These are phyloP conservation scores for Gnomoniopsis sp. DNA, from an alignment of 2,329 filamentous ascomycete species.

Conservation along the genomic window DNA sequence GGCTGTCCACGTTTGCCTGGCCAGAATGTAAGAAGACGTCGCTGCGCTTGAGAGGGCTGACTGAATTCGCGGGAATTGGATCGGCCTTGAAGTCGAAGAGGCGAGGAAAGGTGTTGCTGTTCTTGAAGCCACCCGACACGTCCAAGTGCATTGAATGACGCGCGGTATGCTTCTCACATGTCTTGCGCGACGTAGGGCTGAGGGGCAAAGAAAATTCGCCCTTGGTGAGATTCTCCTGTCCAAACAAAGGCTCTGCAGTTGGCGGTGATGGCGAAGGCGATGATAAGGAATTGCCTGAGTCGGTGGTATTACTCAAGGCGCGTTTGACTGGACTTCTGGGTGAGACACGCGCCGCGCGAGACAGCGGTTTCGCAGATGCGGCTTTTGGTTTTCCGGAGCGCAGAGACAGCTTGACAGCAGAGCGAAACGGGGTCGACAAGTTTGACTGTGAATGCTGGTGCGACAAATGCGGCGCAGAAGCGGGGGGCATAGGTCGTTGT, in stretches of 20 bases:
- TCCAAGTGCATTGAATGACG: conserved; percentile 58
- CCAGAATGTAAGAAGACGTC: conserved; percentile 89
- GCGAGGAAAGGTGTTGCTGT: conserved; percentile 45
- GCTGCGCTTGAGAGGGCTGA: conserved; percentile 86
- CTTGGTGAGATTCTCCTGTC: conserved; percentile 40
- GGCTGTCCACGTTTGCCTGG: conserved; percentile 73
- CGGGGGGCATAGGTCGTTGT: conserved; percentile 35
- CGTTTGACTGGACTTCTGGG: conserved; percentile 81
- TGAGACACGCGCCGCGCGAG: conserved; percentile 62
- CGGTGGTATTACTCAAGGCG: conserved; percentile 65
- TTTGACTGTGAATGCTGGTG: conserved; percentile 41
- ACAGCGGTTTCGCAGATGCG: conserved; percentile 49
- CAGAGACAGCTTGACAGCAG: conserved; percentile 64
- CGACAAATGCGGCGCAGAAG: conserved; percentile 29
- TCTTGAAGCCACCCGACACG: conserved; percentile 49
- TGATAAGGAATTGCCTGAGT: conserved; percentile 66
- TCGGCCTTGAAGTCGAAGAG: conserved; percentile 45
- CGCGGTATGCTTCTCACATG: conserved; percentile 41
- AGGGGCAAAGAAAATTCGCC: conserved; percentile 28
- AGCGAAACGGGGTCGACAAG: conserved; percentile 62
- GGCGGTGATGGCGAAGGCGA: conserved; percentile 44
- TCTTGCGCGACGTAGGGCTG: conserved; percentile 41
- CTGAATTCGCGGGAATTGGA: conserved; percentile 51
- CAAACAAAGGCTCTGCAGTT: conserved; percentile 33
- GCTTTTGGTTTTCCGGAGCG: conserved; percentile 61